These are phyloP conservation scores for Drechslerella stenobrocha DNA, from an alignment of 2,329 filamentous ascomycete genomes.

Conservation along the genomic window DNA sequence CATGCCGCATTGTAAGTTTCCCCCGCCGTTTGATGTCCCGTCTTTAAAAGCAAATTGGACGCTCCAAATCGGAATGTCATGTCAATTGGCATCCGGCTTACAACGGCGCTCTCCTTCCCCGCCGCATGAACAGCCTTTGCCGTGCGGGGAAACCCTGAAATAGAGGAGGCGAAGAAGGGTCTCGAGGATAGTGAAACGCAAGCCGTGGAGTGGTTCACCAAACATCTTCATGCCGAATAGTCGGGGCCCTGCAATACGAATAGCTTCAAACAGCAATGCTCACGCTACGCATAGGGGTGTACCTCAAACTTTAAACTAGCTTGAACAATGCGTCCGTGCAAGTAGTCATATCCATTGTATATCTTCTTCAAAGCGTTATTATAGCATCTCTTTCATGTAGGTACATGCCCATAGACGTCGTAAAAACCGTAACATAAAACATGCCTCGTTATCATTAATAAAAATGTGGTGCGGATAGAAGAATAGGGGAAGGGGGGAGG, in stretches of 20 bases:
- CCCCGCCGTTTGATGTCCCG: background rate
- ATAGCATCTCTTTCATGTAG: conserved; percentile 3
- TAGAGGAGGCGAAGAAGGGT: conserved; percentile 51
- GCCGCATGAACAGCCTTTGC: conserved; percentile 55
- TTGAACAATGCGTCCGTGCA: too few species aligned
- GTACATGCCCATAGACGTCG: background rate
- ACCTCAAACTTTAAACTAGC: too few species aligned
- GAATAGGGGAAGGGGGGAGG: background rate
- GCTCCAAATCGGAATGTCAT: conserved; percentile 6
- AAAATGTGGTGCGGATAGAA: background rate
- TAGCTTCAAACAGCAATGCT: too few species aligned
- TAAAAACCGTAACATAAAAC: conserved; percentile 5
- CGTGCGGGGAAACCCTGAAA: conserved; percentile 52
- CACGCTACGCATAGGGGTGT: too few species aligned
- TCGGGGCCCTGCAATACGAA: too few species aligned
- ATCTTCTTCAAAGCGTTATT: background rate
- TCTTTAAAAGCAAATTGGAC: background rate
- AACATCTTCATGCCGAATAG: conserved; percentile 37
- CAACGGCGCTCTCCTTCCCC: background rate
- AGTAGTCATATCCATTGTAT: background rate
- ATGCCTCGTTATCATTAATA: conserved; percentile 8
- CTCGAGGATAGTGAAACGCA: conserved; percentile 54
- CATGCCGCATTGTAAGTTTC: conserved; percentile 55
- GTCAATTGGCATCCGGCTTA: conserved; percentile 1
- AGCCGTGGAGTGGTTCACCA: conserved; percentile 54